Evolutionary conservation across 208 protist species (phyloP), one percentile per base, ranked within the genome.

Genomic region (Porcisia hertigi): DNA sequence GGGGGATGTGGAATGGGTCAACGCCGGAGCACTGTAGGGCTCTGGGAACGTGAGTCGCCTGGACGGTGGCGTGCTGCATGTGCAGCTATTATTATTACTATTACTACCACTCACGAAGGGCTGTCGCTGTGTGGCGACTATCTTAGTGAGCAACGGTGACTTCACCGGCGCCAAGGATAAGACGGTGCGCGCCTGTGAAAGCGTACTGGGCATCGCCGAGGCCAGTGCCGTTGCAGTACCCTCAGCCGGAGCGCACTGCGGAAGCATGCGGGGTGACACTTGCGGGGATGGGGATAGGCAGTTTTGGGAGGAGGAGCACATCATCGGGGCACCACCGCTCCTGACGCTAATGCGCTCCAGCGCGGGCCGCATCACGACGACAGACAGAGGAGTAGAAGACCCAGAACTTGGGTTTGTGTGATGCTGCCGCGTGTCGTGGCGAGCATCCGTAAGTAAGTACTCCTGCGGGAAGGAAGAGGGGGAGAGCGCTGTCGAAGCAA

Each of bases 331-430:
- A 9, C 8, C 49, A 1, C 14, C 41, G 34, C 52, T 20, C 4
- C 20, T 36, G 23, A 23, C 54, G 23, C 54, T 45, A 0, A 49
- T 54, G n/a, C 77, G 72, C 58, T 74, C 66, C 39, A 82, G 54
- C 8, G 78, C 39, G n/a, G 78, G 78, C n/a, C 64, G 71, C 72
- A 82, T 52, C 55, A 82, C 67, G 1, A 82, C 78, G 12, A 82
- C 66, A 11, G 78, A 74, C 58, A 39, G 45, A 1, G 78, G 63
- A 14, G 59, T 72, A n/a, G 49, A 67, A 14, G 70, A 58, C 2
- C 41, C 41, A 9, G 70, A 25, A 39, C 67, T 55, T 20, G 49
- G 43, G 30, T 59, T 25, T 11, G 25, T 4, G 43, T 25, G 69
- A 66, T n/a, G 77, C 25, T n/a, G 54, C 54, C 54, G 20, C 7